Conservation (phyloP, 176 grass and related monocot genomes). For the Triticum monococcum region DNA sequence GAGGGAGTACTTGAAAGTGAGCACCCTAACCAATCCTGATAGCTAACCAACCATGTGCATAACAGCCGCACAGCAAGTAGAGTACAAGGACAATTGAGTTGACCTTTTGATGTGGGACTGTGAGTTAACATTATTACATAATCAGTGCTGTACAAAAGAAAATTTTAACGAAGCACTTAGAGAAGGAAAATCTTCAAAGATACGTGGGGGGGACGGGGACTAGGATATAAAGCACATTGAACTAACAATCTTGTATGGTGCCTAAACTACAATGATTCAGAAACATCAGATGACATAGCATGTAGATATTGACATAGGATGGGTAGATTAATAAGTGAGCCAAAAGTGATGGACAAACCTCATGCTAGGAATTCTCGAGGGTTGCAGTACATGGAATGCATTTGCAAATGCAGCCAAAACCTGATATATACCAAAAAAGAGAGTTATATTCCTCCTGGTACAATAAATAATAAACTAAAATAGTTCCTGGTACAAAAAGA, state of each 20-base stretch:
- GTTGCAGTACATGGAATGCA: slow-evolving; percentile 28
- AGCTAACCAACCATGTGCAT: not conserved
- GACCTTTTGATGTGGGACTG: slow-evolving; percentile 4
- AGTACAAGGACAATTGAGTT: not conserved
- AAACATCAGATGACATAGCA: not conserved
- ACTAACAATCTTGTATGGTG: not conserved
- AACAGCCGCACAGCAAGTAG: not conserved
- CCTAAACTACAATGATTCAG: not conserved
- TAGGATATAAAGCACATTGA: not conserved
- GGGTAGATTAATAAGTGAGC: not conserved
- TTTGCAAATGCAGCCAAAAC: slow-evolving; percentile 41
- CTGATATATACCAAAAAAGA: not conserved
- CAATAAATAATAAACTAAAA: not conserved
- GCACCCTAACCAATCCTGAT: not conserved
- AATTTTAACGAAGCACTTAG: not conserved
- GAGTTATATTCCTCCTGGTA: not conserved
- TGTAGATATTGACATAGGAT: not conserved
- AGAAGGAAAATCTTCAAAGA: not conserved
- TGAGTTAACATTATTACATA: not conserved
- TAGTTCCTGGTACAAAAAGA: not conserved
- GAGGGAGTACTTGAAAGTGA: not conserved
- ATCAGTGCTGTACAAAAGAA: not conserved
- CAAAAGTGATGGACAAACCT: slow-evolving; percentile 25
- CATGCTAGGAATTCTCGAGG: slow-evolving; percentile 38
- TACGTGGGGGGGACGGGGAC: too few species aligned